A percentile compares a stretch with the other conserved stretches of the same genome.
phyloP scores from a whole-genome alignment of 495 filamentous ascomycete species.

The Oleoguttula mirabilis region DNA sequence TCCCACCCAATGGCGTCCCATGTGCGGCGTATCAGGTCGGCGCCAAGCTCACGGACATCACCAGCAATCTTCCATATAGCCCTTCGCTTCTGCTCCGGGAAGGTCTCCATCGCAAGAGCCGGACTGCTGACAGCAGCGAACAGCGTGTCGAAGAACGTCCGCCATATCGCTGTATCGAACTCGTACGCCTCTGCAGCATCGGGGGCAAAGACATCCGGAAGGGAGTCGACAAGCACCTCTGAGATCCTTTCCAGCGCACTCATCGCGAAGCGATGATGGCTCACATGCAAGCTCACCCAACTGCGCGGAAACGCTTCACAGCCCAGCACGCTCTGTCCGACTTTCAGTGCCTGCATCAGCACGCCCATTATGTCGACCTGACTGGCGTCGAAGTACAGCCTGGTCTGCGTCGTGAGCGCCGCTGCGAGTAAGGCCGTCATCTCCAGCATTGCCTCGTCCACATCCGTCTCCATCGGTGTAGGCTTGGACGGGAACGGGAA shows the following conservation, averaged over 20 bases:
- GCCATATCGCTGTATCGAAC: conserved; percentile 91
- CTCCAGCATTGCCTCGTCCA: conserved; percentile 86
- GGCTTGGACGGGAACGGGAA: conserved; percentile 78
- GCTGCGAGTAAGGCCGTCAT: conserved; percentile 78
- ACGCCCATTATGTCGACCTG: conserved; percentile 65
- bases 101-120: conserved; percentile 83
- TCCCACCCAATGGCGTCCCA: conserved; percentile 99
- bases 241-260: conserved; percentile 76
- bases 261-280: conserved; percentile 86
- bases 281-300: conserved; percentile 91
- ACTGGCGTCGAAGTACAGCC: conserved; percentile 48
- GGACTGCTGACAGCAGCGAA: conserved; percentile 81
- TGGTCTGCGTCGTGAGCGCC: conserved; percentile 53
- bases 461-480: conserved; percentile 47
- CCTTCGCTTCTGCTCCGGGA: conserved; percentile 89
- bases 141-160: conserved; percentile 77
- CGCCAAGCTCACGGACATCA: conserved; percentile 86
- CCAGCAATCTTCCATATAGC: conserved; percentile 99
- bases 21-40: conserved; percentile 64
- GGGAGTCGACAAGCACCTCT: conserved; percentile 57
- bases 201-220: conserved; percentile 69
- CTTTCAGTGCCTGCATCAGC: conserved; percentile 60
- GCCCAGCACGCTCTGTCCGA: conserved; percentile 77
- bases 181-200: conserved; percentile 82
- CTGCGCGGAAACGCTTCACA: conserved; percentile 79